Base-by-base conservation (phyloP, 2,329 filamentous ascomycete genomes). In the Furcasterigmium furcatum region DNA sequence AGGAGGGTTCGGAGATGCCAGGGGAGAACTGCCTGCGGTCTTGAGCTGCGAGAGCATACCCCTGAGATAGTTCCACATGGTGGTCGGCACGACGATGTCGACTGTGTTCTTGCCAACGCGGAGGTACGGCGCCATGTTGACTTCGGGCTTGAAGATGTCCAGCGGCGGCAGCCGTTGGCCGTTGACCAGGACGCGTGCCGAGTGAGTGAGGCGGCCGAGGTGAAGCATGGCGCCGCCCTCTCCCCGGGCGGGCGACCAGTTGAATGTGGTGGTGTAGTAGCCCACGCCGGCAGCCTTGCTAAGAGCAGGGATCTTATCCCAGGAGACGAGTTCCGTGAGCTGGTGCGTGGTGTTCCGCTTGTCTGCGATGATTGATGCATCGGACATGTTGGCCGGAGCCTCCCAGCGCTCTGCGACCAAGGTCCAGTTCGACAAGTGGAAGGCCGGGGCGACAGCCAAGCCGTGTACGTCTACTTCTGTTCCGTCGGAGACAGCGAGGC, bases 21-120 rank as follows among this genome's bases (percentile, higher is more conserved):
- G n/a, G n/a, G n/a, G n/a, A n/a, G n/a, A n/a, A n/a, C n/a, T n/a
- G n/a, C 38, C 34, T 16, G 12, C 16, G 3, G 42, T 39, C 10
- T 42, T 19, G 16, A 48, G 30, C 4, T 36, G 18, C 3, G 16
- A 5, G 1, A 42, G 5, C 21, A 46, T 43, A 21, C 43, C 43
- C 9, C 40, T 22, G 4, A 48, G 16, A 19, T 48, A 48, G 18
- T 48, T 46, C 46, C 46, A 48, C 46, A 48, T 46, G 13, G 46
- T 48, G 9, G 43, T 25, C 4, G 47, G 44, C 12, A 49, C 38
- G 9, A 44, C 36, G 4, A 41, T 41, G 3, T 41, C 18, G 8
- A 50, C 13, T 3, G 42, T 22, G 13, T 51, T 51, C 3, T 39
- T 18, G 19, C 48, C 48, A 2, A 38, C 21, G 2, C 42, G 29